Base-by-base conservation (phyloP, 2,329 filamentous ascomycete genomes). In the Cercospora zeae-maydis region DNA sequence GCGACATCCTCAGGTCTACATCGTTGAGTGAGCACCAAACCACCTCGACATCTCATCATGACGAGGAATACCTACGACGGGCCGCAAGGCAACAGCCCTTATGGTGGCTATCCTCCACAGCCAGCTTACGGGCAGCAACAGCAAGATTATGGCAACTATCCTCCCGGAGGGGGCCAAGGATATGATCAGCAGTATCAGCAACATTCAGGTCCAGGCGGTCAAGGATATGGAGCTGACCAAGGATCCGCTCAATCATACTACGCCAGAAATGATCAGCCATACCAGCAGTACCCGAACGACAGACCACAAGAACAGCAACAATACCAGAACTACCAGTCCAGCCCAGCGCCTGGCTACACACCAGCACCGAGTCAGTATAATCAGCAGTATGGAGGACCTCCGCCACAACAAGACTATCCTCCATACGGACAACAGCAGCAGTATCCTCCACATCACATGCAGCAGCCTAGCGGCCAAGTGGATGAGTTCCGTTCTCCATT, bases 171-270 rank as follows among this genome's bases (percentile, higher is more conserved):
- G 27, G 39, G 42, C 5, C 45, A 61, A 42, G 51, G 58, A 27
- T 61, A 63, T 37, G 21, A 34, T 31, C 62, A 64, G 30, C 57
- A 64, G 21, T 53, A 52, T 37, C 62, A 63, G 27, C 63, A 61
- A 11, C 49, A 63, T 11, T 24, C 58, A 13, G 27, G 24, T 10
- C 27, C 56, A 9, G 30, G 39, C n/a, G 27, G 24, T 19, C 59
- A n/a, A 49, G 54, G 45, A 21, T 54, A 58, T 27, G 59, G 55
- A 31, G 59, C 36, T 8, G n/a, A 61, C 7, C 61, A 66, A 61
- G 67, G 69, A 16, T 61, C 68, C n/a, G 69, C 71, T 1, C 69
- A 73, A 49, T 63, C 63, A 5, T 73, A 73, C 58, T 71, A 73
- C 42, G 71, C 66, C 39, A 59, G 65, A 56, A 72, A 72, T 53